Conservation (phyloP, 1,284 basidiomycete genomes). For the Neonothopanus nambi region DNA sequence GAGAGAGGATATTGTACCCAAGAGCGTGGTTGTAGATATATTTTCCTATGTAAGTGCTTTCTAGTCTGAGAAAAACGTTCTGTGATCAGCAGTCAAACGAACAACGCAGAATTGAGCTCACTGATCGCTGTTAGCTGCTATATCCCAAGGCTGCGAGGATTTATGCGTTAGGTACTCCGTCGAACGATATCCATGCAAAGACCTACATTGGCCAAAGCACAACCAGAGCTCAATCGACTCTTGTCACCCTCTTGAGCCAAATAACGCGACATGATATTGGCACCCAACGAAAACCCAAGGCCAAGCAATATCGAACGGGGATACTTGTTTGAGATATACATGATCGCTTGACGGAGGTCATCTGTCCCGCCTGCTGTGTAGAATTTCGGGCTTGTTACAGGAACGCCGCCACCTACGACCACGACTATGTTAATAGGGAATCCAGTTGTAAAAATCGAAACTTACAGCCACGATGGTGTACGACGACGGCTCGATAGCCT, state of each 20-base stretch:
- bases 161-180: background rate
- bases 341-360: constrained; percentile 81
- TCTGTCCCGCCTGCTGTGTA: constrained; percentile 89
- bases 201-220: constrained; percentile 80
- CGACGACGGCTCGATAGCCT: constrained; percentile 17
- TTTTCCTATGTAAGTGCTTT: constrained; percentile 63
- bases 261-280: constrained; percentile 91
- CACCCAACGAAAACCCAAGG: constrained; percentile 92
- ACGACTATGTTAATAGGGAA: background rate
- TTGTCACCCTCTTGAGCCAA: constrained; percentile 81
- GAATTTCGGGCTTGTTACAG: constrained; percentile 77
- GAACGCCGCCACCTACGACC: constrained; percentile 73
- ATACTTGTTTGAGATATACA: constrained; percentile 74
- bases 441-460: constrained; percentile 17
- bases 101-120: background rate
- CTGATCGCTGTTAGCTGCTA: constrained; percentile 10
- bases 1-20: constrained; percentile 72
- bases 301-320: constrained; percentile 85
- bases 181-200: background rate
- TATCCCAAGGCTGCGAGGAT: constrained; percentile 17
- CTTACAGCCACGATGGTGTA: constrained; percentile 88
- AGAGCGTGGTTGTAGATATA: constrained; percentile 82
- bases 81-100: constrained; percentile 10
- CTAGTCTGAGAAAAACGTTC: constrained; percentile 44
- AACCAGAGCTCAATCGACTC: constrained; percentile 76